These are phyloP conservation scores for Kwoniella dejecticola DNA, from an alignment of 768 basidiomycete species.

Conservation along the genomic window DNA sequence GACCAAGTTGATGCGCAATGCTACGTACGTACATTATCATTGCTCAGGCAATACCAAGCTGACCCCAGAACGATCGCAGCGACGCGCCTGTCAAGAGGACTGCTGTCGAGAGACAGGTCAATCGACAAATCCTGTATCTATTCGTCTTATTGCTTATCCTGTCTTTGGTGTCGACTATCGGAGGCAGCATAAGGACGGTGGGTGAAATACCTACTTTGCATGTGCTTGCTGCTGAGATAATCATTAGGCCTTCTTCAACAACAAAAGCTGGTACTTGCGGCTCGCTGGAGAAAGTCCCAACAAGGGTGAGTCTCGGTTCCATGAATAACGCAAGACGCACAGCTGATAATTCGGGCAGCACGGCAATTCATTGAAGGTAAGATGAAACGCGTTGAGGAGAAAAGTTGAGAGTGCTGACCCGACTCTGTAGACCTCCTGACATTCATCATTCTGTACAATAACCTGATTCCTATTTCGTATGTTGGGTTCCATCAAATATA, in stretches of 20 bases:
- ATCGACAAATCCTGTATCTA: conserved; percentile 91
- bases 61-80: conserved; percentile 57
- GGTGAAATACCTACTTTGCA: neutral
- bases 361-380: conserved; percentile 30
- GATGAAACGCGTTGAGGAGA: neutral
- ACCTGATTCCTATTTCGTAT: conserved; percentile 91
- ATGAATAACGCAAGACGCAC: neutral
- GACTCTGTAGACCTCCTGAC: conserved; percentile 77
- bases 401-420: neutral
- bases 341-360: conserved; percentile 2
- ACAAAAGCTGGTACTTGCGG: conserved; percentile 46
- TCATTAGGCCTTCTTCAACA: conserved; percentile 19
- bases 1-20: conserved; percentile 97
- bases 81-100: conserved; percentile 97
- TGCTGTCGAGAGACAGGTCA: conserved; percentile 92
- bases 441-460: conserved; percentile 98
- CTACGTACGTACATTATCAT: conserved; percentile 89
- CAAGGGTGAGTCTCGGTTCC: conserved; percentile 59
- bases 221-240: neutral
- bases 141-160: conserved; percentile 84
- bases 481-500: conserved; percentile 22
- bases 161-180: conserved; percentile 87
- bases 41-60: conserved; percentile 14
- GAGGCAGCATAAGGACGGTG: conserved; percentile 76
- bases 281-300: conserved; percentile 59